Conservation (phyloP, 148 eudicot genomes). For the Diospyros lotus region DNA sequence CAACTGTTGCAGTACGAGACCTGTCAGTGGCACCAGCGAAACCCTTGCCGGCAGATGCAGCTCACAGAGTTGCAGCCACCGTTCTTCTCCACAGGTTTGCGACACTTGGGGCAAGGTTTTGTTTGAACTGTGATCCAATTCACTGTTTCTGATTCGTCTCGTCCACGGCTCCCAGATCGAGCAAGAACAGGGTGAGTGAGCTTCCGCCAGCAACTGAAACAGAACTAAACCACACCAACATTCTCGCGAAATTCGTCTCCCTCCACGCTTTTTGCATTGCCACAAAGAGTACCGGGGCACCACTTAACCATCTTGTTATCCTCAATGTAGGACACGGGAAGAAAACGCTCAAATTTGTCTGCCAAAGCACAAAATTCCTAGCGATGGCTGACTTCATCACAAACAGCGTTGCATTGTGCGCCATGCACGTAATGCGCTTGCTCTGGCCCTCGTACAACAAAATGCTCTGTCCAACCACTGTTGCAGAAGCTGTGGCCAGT, state of each 20-base stretch:
- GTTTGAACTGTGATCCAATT: constrained; percentile 68
- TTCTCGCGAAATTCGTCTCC: constrained; percentile 54
- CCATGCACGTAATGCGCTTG: constrained; percentile 71
- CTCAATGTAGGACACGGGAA: constrained; percentile 75
- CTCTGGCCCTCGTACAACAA: constrained; percentile 68
- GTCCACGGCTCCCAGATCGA: constrained; percentile 72
- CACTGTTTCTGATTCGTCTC: constrained; percentile 56
- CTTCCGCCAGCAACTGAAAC: constrained; percentile 67
- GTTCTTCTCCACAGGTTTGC: constrained; percentile 70
- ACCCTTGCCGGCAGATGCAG: constrained; percentile 65
- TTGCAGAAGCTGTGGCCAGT: constrained; percentile 75
- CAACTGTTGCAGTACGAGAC: no score
- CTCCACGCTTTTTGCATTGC: constrained; percentile 72
- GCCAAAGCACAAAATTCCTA: constrained; percentile 56
- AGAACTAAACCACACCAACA: constrained; percentile 77
- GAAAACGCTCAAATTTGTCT: constrained; percentile 65
- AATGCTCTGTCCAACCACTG: constrained; percentile 73
- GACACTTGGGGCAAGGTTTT: constrained; percentile 66
- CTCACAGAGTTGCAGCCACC: constrained; percentile 72
- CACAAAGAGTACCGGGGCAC: constrained; percentile 82
- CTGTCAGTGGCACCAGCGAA: constrained; percentile 31
- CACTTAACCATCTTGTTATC: constrained; percentile 73
- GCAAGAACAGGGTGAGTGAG: constrained; percentile 87
- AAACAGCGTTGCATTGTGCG: constrained; percentile 62
- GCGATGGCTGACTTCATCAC: constrained; percentile 59